Evolutionary conservation across 1,139 yeast species (phyloP).

Genomic region (Yamadazyma dushanensis): DNA sequence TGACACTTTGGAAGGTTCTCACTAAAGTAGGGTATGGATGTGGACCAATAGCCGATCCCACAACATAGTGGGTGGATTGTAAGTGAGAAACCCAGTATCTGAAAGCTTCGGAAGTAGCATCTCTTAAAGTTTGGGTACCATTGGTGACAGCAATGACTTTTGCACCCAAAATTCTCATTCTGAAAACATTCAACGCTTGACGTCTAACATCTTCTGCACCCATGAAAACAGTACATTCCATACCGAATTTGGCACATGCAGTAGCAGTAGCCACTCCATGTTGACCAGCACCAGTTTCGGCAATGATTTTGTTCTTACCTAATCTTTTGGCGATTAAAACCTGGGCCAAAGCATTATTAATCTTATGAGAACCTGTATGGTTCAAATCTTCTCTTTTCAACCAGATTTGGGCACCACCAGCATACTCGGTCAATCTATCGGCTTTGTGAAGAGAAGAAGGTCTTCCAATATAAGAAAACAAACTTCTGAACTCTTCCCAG

Average conservation of each 20-base stretch:
- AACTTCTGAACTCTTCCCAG: constrained; percentile 87
- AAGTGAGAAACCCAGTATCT: constrained; percentile 92
- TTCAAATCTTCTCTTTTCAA: constrained; percentile 96
- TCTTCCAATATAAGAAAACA: constrained; percentile 89
- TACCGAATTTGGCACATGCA: constrained; percentile 96
- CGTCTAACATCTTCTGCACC: constrained; percentile 99
- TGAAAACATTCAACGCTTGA: constrained; percentile 95
- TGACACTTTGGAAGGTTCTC: constrained; percentile 96
- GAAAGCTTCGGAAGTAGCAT: constrained; percentile 96
- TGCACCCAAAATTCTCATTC: constrained; percentile 97
- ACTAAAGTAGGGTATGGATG: constrained; percentile 98
- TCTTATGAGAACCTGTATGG: constrained; percentile 98
- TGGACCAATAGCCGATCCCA: constrained; percentile 98
- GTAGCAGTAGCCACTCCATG: constrained; percentile 99
- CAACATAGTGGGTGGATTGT: constrained; percentile 85
- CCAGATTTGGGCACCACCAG: constrained; percentile 98
- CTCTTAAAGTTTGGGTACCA: constrained; percentile 95
- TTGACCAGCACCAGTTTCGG: constrained; percentile 99
- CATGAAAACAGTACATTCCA: constrained; percentile 96
- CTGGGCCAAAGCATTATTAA: constrained; percentile 95
- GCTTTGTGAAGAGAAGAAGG: constrained; percentile 93
- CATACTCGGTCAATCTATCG: constrained; percentile 81
- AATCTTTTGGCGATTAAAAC: constrained; percentile 87
- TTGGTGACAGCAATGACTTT: constrained; percentile 89
- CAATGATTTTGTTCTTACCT: constrained; percentile 88